A percentile compares a stretch with the other conserved stretches of the same genome.
Evolutionary conservation across 2,329 filamentous ascomycete genomes (phyloP).

Genomic region (Curvularia sp.): DNA sequence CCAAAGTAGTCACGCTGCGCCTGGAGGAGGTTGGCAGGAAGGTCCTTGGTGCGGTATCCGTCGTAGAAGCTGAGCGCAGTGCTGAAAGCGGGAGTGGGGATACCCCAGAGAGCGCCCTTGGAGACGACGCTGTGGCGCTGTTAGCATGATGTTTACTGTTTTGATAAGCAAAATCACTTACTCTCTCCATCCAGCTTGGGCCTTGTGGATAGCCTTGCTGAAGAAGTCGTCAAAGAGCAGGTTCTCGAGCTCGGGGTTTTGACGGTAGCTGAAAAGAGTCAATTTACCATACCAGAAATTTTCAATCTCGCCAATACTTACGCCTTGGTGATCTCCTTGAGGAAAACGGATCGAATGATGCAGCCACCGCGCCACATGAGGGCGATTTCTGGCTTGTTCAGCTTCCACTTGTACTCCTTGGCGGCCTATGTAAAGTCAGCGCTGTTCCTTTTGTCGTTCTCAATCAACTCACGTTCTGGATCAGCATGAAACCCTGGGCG

Average conservation of each 20-base stretch:
- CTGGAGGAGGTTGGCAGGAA: slow-evolving; percentile 97
- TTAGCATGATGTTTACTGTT: slow-evolving; percentile 21
- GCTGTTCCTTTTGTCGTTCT: not conserved
- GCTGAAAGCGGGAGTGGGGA: slow-evolving; percentile 94
- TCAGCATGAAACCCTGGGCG: slow-evolving; percentile 99
- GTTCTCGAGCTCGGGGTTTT: slow-evolving; percentile 94
- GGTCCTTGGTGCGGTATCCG: slow-evolving; percentile 94
- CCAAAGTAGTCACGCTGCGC: slow-evolving; percentile 99
- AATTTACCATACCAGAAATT: not conserved
- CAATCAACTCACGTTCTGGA: slow-evolving; percentile 79
- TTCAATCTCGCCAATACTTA: not conserved
- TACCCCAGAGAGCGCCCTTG: slow-evolving; percentile 91
- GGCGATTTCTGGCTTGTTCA: slow-evolving; percentile 99
- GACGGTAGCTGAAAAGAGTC: slow-evolving; percentile 66
- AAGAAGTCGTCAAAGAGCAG: slow-evolving; percentile 99
- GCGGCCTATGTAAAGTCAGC: slow-evolving; percentile 69
- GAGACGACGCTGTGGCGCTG: slow-evolving; percentile 74
- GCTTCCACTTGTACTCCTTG: slow-evolving; percentile 96
- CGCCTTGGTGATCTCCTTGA: slow-evolving; percentile 98
- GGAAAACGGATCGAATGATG: slow-evolving; percentile 99
- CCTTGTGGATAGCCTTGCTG: slow-evolving; percentile 98
- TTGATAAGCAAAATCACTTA: slow-evolving; percentile 20
- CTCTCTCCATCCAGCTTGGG: slow-evolving; percentile 67
- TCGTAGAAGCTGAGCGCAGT: slow-evolving; percentile 99
- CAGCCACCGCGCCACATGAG: slow-evolving; percentile 99